Evolutionary conservation across 371 early-diverging fungal species (phyloP).

Genomic region (Rhizopus delemar): DNA sequence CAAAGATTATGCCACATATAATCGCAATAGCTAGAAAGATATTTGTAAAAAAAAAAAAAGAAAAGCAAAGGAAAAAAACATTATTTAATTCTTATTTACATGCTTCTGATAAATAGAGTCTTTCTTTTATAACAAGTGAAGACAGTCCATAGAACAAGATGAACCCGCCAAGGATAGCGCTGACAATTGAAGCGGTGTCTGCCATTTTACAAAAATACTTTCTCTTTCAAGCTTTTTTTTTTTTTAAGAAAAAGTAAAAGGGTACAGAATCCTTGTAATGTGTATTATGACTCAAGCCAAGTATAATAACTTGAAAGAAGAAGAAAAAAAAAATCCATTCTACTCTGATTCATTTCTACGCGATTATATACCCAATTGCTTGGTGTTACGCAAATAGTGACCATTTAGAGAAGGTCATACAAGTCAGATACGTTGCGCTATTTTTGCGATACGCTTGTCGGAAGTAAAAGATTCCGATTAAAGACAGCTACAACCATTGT

Average conservation of each 20-base stretch:
- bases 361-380: too few species aligned
- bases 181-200: conserved; percentile 28
- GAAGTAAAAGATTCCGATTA: too few species aligned
- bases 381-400: too few species aligned
- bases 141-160: conserved; percentile 80
- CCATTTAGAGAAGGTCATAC: background rate
- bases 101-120: conserved; percentile 88
- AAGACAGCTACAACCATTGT: background rate
- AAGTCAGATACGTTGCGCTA: conserved; percentile 8
- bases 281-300: too few species aligned
- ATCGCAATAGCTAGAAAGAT: conserved; percentile 70
- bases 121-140: conserved; percentile 87
- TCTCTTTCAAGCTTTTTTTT: background rate
- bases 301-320: background rate
- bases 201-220: conserved; percentile 2
- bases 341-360: background rate
- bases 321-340: conserved; percentile 3
- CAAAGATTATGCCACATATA: conserved; percentile 82
- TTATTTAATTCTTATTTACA: conserved; percentile 46
- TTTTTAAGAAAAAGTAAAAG: background rate
- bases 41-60: background rate
- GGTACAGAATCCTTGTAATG: background rate
- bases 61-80: background rate
- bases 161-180: conserved; percentile 75
- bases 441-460: conserved; percentile 12